Evolutionary conservation across 192 early-diverging fungal genomes (phyloP).

Genomic region (Podochytrium sp.): DNA sequence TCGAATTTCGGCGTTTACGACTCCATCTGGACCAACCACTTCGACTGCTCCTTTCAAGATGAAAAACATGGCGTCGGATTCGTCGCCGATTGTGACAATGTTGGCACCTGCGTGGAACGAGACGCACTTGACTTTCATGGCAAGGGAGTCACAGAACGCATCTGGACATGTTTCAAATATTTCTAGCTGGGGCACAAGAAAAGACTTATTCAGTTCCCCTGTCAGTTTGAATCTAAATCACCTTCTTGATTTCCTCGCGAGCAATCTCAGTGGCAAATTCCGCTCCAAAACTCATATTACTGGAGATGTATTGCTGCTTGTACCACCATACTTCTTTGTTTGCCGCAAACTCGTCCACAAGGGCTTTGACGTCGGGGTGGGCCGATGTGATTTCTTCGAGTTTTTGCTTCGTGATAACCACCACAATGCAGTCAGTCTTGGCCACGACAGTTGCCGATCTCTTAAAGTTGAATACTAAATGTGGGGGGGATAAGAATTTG

Average conservation of each 20-base stretch:
- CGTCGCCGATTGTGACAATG: slow-evolving; percentile 46
- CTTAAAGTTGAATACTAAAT: slow-evolving; percentile 22
- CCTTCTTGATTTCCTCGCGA: slow-evolving; percentile 42
- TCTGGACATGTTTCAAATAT: slow-evolving; percentile 40
- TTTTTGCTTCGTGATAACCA: slow-evolving; percentile 49
- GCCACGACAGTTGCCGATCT: slow-evolving; percentile 43
- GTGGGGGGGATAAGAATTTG: background rate
- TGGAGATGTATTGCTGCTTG: slow-evolving; percentile 24
- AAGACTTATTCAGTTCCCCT: too few species aligned
- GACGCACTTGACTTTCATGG: slow-evolving; percentile 32
- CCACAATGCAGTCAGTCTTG: slow-evolving; percentile 39
- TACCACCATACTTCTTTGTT: slow-evolving; percentile 35
- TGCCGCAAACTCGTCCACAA: slow-evolving; percentile 20
- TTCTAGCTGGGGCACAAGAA: slow-evolving; percentile 36
- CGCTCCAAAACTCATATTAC: slow-evolving; percentile 41
- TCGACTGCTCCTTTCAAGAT: slow-evolving; percentile 48
- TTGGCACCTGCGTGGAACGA: slow-evolving; percentile 9
- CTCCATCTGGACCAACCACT: slow-evolving; percentile 39
- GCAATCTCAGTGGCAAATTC: slow-evolving; percentile 52
- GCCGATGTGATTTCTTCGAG: slow-evolving; percentile 34
- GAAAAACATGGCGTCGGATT: slow-evolving; percentile 51
- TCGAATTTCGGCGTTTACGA: slow-evolving; percentile 52
- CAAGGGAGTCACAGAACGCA: slow-evolving; percentile 43
- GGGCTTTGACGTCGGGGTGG: background rate
- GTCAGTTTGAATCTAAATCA: too few species aligned